Percentiles rank a stretch among this genome's conserved stretches.
Conservation (phyloP, 768 basidiomycete genomes). For the Arthromyces matolae region DNA sequence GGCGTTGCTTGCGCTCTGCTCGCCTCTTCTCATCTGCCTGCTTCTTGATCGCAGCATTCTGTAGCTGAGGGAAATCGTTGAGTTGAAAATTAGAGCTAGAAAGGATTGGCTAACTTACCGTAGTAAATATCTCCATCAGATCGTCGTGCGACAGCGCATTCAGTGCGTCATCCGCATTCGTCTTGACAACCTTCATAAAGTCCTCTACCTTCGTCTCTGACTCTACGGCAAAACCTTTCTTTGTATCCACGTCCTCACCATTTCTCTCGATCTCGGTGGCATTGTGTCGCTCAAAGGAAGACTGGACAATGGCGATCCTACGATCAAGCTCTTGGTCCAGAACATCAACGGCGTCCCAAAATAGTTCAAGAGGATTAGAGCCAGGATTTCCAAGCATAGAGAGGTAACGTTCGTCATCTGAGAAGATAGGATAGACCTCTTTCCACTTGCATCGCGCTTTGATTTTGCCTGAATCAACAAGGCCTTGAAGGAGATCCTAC, state of each 20-base stretch:
- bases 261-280: conserved; percentile 27
- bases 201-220: conserved; percentile 65
- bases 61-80: conserved; percentile 48
- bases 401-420: conserved; percentile 78
- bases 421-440: conserved; percentile 74
- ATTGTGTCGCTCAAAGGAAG: conserved; percentile 52
- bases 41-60: conserved; percentile 63
- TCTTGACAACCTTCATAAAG: conserved; percentile 55
- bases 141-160: conserved; percentile 48
- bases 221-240: conserved; percentile 37
- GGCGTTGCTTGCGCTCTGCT: conserved; percentile 77
- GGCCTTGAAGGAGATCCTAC: conserved; percentile 67
- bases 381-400: conserved; percentile 89
- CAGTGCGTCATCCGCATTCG: conserved; percentile 49
- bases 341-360: conserved; percentile 90
- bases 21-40: conserved; percentile 87
- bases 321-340: conserved; percentile 83
- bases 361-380: conserved; percentile 92
- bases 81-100: not conserved
- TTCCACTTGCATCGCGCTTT: conserved; percentile 90
- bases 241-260: conserved; percentile 19
- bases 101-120: conserved; percentile 41
- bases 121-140: conserved; percentile 53
- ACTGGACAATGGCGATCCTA: conserved; percentile 67
- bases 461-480: conserved; percentile 65